These are phyloP conservation scores for Fraxinus quadrangulata DNA, from an alignment of 257 asterid genomes.

Conservation along the genomic window DNA sequence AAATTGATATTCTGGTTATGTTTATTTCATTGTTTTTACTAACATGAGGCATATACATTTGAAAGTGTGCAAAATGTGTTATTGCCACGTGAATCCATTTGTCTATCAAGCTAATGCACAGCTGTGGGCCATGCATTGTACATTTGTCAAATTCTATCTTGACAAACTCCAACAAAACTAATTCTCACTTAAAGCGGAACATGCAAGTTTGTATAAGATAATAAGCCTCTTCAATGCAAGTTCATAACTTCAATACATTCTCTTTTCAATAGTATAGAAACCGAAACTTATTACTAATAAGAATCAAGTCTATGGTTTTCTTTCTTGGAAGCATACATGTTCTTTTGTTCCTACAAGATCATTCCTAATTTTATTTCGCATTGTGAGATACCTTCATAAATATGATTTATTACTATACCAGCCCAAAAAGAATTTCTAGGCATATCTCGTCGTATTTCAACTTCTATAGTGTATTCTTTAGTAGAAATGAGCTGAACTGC, in stretches of 20 bases:
- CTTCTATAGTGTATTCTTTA: background rate
- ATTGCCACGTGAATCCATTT: background rate
- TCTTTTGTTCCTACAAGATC: background rate
- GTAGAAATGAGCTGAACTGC: background rate
- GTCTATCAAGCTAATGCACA: conserved; percentile 2
- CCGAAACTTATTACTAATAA: background rate
- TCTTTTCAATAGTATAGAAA: background rate
- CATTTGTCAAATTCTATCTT: background rate
- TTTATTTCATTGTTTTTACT: background rate
- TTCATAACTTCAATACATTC: background rate
- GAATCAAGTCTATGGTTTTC: background rate
- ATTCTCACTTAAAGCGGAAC: background rate
- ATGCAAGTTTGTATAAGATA: background rate
- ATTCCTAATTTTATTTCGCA: background rate
- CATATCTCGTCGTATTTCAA: background rate
- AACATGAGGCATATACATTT: conserved; percentile 1
- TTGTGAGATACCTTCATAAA: background rate
- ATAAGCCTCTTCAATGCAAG: background rate
- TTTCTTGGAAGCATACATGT: background rate
- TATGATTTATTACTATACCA: no score
- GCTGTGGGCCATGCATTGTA: background rate
- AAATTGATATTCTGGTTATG: background rate
- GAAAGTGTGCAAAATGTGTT: background rate
- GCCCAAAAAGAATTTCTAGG: background rate
- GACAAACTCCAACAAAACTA: background rate